Evolutionary conservation across 2,329 filamentous ascomycete genomes (phyloP).

Genomic region (Microascus cirrosus): DNA sequence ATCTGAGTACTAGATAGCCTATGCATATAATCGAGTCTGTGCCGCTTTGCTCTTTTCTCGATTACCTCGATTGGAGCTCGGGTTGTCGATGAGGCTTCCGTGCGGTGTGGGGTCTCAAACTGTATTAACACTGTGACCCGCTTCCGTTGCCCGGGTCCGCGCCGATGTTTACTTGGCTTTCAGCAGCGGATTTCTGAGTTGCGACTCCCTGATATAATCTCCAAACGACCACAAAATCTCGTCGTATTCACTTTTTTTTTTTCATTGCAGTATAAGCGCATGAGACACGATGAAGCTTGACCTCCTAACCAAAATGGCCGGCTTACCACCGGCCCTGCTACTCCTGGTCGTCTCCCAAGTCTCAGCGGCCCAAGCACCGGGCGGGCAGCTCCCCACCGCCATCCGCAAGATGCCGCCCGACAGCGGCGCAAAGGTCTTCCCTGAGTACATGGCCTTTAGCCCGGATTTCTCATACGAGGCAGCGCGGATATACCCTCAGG

Average conservation of each 20-base stretch:
- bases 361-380: neutral
- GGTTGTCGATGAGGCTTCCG: too few relatives aligned
- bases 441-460: slow-evolving; percentile 49
- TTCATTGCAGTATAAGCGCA: too few relatives aligned
- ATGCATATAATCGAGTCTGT: too few relatives aligned
- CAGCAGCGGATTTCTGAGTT: neutral
- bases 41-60: too few relatives aligned
- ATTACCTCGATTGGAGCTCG: too few relatives aligned
- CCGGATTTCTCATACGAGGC: slow-evolving; percentile 7
- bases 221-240: neutral
- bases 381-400: slow-evolving; percentile 35
- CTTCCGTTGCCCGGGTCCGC: neutral
- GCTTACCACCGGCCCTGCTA: slow-evolving; percentile 1
- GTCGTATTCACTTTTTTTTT: neutral
- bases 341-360: slow-evolving; percentile 2
- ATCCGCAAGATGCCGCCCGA: slow-evolving; percentile 64
- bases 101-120: too few relatives aligned
- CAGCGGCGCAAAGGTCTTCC: slow-evolving; percentile 61
- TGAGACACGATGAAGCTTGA: neutral
- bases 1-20: too few relatives aligned
- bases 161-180: neutral
- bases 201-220: neutral
- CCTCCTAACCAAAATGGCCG: neutral
- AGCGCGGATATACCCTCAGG: slow-evolving; percentile 15
- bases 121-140: neutral